A percentile compares a stretch with the other conserved stretches of the same genome.
Conservation (phyloP, 148 eudicot species). For the Camellia granthamiana region DNA sequence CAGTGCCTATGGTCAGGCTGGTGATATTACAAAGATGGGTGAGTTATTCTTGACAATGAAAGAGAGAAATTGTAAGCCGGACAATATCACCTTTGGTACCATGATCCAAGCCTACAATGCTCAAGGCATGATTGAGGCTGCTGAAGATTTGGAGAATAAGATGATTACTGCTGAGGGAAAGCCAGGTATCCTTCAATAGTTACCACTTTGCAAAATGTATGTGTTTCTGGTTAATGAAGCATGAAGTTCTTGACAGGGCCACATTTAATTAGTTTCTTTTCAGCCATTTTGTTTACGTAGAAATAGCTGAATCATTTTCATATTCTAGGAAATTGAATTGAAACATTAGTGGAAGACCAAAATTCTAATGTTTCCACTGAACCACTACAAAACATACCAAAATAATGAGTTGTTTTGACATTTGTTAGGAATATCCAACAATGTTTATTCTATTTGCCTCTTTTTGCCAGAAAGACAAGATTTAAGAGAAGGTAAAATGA, state of each 20-base stretch:
- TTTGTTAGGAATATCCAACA: too few relatives aligned
- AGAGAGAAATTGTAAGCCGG: slow-evolving; percentile 53
- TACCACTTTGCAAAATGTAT: not conserved
- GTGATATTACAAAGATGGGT: slow-evolving; percentile 57
- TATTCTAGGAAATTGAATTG: too few relatives aligned
- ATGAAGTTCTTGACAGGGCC: not conserved
- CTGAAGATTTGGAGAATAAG: slow-evolving; percentile 45
- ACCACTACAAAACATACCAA: too few relatives aligned
- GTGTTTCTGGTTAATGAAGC: not conserved
- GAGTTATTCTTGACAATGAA: slow-evolving; percentile 58
- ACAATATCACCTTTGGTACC: slow-evolving; percentile 70
- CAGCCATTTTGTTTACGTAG: not conserved
- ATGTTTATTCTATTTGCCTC: too few relatives aligned
- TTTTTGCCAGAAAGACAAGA: too few relatives aligned
- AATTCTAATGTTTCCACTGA: too few relatives aligned
- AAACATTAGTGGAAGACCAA: too few relatives aligned
- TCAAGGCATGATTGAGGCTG: slow-evolving; percentile 70
- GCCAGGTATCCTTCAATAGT: slow-evolving; percentile 31
- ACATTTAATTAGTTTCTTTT: not conserved
- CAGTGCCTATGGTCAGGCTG: slow-evolving; percentile 67
- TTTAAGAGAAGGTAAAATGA: too few relatives aligned
- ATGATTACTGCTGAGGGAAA: slow-evolving; percentile 29
- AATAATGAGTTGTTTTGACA: too few relatives aligned
- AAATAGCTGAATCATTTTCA: not conserved
- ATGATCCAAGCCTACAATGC: slow-evolving; percentile 71